phyloP scores from a whole-genome alignment of 192 early-diverging fungal genomes.

The Helicostylum pulchrum region DNA sequence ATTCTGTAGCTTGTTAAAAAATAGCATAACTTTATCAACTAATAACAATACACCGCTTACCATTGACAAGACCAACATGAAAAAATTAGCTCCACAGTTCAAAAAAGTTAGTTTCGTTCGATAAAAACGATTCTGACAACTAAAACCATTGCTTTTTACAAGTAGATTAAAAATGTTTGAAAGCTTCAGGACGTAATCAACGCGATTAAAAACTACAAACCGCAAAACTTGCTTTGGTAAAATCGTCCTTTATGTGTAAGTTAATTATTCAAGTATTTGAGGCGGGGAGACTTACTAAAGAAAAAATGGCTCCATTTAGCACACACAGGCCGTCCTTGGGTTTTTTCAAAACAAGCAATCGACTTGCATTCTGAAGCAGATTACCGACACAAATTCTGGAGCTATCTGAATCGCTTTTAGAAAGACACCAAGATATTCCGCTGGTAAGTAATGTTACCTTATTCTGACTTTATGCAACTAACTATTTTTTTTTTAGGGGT shows the following conservation, averaged over 20 bases:
- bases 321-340: slow-evolving; percentile 1
- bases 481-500: too few relatives aligned
- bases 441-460: too few relatives aligned
- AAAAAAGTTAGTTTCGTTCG: slow-evolving; percentile 9
- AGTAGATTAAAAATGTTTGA: too few relatives aligned
- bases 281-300: too few relatives aligned
- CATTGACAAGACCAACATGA: not conserved
- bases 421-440: slow-evolving; percentile 5
- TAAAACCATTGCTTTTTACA: too few relatives aligned
- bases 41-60: not conserved
- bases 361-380: slow-evolving; percentile 5
- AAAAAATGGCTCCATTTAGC: not conserved
- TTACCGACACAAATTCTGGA: slow-evolving; percentile 11
- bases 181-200: slow-evolving; percentile 4
- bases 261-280: slow-evolving; percentile 7
- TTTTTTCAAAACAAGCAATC: slow-evolving; percentile 8
- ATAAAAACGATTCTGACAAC: slow-evolving; percentile 14
- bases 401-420: slow-evolving; percentile 16
- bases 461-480: too few relatives aligned
- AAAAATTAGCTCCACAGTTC: slow-evolving; percentile 12
- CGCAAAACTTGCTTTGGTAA: not conserved
- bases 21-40: not conserved
- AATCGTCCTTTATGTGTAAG: not conserved
- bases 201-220: not conserved
- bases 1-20: not conserved